These are phyloP conservation scores for Wickerhamomyces hampshirensis DNA, from an alignment of 805 yeast species.

Conservation along the genomic window DNA sequence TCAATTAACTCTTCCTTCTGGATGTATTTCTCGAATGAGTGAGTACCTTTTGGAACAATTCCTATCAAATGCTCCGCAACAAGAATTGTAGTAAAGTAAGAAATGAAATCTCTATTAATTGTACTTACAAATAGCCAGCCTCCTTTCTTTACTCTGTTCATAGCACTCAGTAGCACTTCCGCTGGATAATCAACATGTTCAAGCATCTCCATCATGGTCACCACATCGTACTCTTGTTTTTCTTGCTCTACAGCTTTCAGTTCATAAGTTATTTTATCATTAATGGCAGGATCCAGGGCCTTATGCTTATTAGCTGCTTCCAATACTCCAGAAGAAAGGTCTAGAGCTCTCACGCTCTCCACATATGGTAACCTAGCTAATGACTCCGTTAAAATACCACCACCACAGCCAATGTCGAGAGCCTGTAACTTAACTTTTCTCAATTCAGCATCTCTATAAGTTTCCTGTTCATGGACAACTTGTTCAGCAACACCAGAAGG, in stretches of 20 bases:
- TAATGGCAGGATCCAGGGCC: constrained; percentile 57
- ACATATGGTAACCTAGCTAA: constrained; percentile 72
- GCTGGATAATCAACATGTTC: constrained; percentile 92
- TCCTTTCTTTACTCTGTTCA: constrained; percentile 56
- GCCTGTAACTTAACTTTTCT: constrained; percentile 37
- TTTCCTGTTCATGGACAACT: constrained; percentile 47
- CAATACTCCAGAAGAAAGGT: constrained; percentile 77
- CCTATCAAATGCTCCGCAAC: constrained; percentile 77
- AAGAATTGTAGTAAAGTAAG: constrained; percentile 91
- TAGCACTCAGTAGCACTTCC: constrained; percentile 62
- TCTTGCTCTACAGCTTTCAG: constrained; percentile 54
- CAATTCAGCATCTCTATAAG: constrained; percentile 34
- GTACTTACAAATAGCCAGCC: constrained; percentile 90
- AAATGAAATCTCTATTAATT: constrained; percentile 78
- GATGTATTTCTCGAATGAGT: constrained; percentile 80
- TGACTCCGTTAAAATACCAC: constrained; percentile 89
- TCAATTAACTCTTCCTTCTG: constrained; percentile 64
- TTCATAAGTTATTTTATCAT: constrained; percentile 52
- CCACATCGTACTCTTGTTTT: constrained; percentile 57
- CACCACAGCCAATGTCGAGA: constrained; percentile 96
- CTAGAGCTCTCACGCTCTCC: constrained; percentile 70
- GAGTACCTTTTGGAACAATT: constrained; percentile 92
- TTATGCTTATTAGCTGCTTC: constrained; percentile 74
- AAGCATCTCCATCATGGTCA: constrained; percentile 89
- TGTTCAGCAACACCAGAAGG: constrained; percentile 50